Evolutionary conservation across 345 rosid species (phyloP).

Genomic region (Brassica napus): DNA sequence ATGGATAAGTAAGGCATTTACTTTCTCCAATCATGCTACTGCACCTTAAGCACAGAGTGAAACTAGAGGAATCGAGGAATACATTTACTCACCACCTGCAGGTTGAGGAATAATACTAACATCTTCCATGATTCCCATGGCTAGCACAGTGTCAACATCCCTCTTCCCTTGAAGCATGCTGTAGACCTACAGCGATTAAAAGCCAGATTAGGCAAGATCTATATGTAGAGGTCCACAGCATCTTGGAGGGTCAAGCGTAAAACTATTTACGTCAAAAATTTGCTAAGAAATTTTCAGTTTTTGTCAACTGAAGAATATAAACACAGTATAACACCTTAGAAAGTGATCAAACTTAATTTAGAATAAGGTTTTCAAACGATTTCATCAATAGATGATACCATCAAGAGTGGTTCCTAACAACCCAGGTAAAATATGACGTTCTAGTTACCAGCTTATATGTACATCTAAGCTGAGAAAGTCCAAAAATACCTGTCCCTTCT

Average conservation of each 20-base stretch:
- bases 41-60: slow-evolving; percentile 21
- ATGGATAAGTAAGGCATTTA: slow-evolving; percentile 6
- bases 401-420: not conserved
- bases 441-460: not conserved
- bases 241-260: slow-evolving; percentile 8
- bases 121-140: slow-evolving; percentile 98
- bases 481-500: slow-evolving; percentile 83
- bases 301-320: not conserved
- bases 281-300: not conserved
- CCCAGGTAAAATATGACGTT: slow-evolving; percentile 1
- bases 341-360: slow-evolving; percentile 1
- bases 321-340: not conserved
- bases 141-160: slow-evolving; percentile 86
- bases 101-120: slow-evolving; percentile 94
- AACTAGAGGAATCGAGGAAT: slow-evolving; percentile 9
- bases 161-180: slow-evolving; percentile 96
- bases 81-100: slow-evolving; percentile 73
- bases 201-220: slow-evolving; percentile 11
- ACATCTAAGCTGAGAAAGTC: slow-evolving; percentile 2
- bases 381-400: not conserved
- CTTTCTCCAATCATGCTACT: slow-evolving; percentile 8
- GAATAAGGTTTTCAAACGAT: not conserved
- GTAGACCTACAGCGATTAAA: slow-evolving; percentile 57
- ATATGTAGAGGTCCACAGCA: slow-evolving; percentile 4
- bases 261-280: not conserved